Evolutionary conservation across 2,329 filamentous ascomycete genomes (phyloP).

Genomic region (Colletotrichum tanaceti): DNA sequence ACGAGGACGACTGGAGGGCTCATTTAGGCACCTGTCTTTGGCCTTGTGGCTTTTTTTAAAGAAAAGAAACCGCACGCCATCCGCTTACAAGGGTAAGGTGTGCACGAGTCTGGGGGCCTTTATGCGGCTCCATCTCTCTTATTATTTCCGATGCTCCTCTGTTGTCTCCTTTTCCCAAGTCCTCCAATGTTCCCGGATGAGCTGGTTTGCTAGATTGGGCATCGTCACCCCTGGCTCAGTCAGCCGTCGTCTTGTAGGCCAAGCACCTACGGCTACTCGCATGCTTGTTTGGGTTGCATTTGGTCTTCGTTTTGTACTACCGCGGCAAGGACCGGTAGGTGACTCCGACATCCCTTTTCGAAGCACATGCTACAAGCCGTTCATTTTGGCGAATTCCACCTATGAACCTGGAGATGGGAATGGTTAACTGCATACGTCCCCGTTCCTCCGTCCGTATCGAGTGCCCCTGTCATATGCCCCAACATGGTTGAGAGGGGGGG

Average conservation of each 20-base stretch:
- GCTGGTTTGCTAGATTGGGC: not conserved
- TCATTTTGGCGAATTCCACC: slow-evolving; percentile 8
- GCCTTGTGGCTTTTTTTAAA: not conserved
- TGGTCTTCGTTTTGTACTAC: not conserved
- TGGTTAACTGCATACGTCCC: not conserved
- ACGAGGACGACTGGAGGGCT: not conserved
- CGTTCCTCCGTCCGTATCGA: not conserved
- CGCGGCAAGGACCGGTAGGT: not conserved
- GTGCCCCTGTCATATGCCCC: slow-evolving; percentile 13
- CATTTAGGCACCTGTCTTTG: not conserved
- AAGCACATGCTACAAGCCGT: not conserved
- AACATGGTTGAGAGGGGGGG: slow-evolving; percentile 3
- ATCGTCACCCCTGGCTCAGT: not conserved
- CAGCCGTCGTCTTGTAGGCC: not conserved
- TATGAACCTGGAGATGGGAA: not conserved
- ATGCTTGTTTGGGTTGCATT: not conserved
- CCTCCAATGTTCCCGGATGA: not conserved
- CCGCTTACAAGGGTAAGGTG: not conserved
- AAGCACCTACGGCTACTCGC: not conserved
- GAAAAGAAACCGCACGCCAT: not conserved
- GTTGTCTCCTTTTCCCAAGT: not conserved
- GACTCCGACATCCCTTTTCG: not conserved
- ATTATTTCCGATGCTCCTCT: too few relatives aligned
- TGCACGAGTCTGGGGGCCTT: not conserved
- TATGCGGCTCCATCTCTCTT: not conserved